Base-by-base conservation (phyloP, 2,329 filamentous ascomycete species). In the Apiospora koreana region DNA sequence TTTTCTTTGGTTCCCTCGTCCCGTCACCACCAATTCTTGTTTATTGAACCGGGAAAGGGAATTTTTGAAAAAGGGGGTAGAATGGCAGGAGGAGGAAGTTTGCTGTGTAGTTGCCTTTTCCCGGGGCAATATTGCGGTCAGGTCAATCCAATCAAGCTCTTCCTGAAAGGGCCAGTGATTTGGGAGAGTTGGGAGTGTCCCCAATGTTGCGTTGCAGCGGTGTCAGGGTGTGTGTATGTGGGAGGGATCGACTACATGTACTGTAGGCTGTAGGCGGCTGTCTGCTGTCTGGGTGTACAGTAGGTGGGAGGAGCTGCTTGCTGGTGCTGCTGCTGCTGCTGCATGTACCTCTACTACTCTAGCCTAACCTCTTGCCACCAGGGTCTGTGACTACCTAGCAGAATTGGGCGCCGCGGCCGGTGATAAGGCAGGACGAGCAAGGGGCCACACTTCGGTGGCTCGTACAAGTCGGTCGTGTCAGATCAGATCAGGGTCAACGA, bases 371-470 rank as follows among this genome's bases (percentile, higher is more conserved):
- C 48, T 31, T 62, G 54, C 54, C 54, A 62, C 54, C 54, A 62
- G 28, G 54, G 54, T 62, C n/a, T 62, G 54, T 38, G 28, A 38
- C 35, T 43, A 16, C 12, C 54, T 62, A 62, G 54, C 54, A 62
- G 54, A 12, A 62, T 62, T 62, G 54, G 54, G 54, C 54, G 54
- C 54, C 54, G 35, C 31, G 54, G 18, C 54, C 31, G 54, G 54
- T 62, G 54, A 62, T 62, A 62, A 62, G 54, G 54, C 54, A 62
- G 54, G 54, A 62, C 21, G 54, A 38, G 54, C 54, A 62, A 62
- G 54, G 54, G 54, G 54, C 31, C 54, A n/a, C 54, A 62, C 54
- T 62, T 18, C 28, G 16, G 28, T 62, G 54, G 54, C 54, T 62
- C 54, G 31, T 62, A 62, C 54, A 62, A 62, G 54, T 12, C 31